These are phyloP conservation scores for Fistulifera pelliculosa DNA, from an alignment of 108 stramenopile species.

Conservation along the genomic window DNA sequence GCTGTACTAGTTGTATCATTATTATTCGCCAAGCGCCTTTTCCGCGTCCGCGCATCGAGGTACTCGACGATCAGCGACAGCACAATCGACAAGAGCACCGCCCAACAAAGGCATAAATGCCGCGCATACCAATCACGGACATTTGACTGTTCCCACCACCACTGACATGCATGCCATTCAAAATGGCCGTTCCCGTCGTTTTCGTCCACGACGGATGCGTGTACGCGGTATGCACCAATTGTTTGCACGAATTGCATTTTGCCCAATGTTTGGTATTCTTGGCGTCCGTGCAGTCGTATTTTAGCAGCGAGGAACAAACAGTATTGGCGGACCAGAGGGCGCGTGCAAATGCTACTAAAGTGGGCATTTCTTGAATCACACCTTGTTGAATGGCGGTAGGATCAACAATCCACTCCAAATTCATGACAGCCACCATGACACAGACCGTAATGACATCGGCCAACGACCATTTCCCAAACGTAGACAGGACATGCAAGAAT, in stretches of 20 bases:
- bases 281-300: constrained; percentile 29
- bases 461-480: constrained; percentile 74
- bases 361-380: constrained; percentile 47
- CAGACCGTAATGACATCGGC: constrained; percentile 80
- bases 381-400: constrained; percentile 49
- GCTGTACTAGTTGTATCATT: too few relatives aligned
- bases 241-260: constrained; percentile 40
- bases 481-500: constrained; percentile 45
- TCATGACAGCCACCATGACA: constrained; percentile 76
- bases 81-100: constrained; percentile 71
- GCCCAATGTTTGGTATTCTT: constrained; percentile 32
- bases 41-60: constrained; percentile 1
- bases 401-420: constrained; percentile 71
- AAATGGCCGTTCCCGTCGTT: constrained; percentile 30
- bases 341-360: constrained; percentile 27
- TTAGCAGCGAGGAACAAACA: constrained; percentile 44
- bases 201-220: constrained; percentile 47
- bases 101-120: constrained; percentile 72
- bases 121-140: constrained; percentile 59
- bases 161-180: constrained; percentile 44
- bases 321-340: constrained; percentile 24
- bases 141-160: constrained; percentile 60
- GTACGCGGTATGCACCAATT: constrained; percentile 38
- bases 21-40: neutral
- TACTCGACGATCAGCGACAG: constrained; percentile 59